Conservation (phyloP, 495 filamentous ascomycete species). For the Penicillium roqueforti region DNA sequence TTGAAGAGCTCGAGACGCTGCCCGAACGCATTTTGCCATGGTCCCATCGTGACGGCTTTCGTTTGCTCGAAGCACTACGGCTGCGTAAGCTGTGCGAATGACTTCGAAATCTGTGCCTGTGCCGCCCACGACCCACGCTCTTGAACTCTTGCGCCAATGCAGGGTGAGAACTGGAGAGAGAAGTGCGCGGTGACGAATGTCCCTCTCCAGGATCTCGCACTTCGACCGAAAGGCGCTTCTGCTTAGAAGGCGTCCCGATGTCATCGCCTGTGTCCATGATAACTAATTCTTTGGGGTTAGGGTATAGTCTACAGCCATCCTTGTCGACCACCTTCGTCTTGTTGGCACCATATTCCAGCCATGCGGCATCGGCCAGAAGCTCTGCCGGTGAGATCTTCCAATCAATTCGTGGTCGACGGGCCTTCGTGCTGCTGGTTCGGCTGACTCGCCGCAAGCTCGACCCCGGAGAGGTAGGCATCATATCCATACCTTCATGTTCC, state of each 20-base stretch:
- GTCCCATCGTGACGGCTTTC: slow-evolving; percentile 20
- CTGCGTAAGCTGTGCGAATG: slow-evolving; percentile 26
- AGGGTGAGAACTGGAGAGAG: slow-evolving; percentile 29
- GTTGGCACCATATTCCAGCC: slow-evolving; percentile 74
- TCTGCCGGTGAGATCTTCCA: slow-evolving; percentile 77
- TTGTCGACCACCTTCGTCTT: slow-evolving; percentile 71
- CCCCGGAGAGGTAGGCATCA: slow-evolving; percentile 30
- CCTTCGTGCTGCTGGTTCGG: slow-evolving; percentile 43
- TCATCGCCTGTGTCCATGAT: slow-evolving; percentile 17
- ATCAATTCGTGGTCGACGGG: slow-evolving; percentile 65
- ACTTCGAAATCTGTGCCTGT: slow-evolving; percentile 25
- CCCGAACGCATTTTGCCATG: slow-evolving; percentile 25
- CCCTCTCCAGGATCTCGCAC: slow-evolving; percentile 14
- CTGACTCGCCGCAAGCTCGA: slow-evolving; percentile 34
- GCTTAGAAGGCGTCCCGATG: slow-evolving; percentile 10
- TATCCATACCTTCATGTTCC: slow-evolving; percentile 21
- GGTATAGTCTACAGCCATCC: slow-evolving; percentile 66
- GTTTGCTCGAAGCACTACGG: slow-evolving; percentile 26
- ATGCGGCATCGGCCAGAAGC: slow-evolving; percentile 77
- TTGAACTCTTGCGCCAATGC: slow-evolving; percentile 30
- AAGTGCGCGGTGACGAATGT: slow-evolving; percentile 26
- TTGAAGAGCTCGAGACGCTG: slow-evolving; percentile 33
- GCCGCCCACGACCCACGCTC: slow-evolving; percentile 33
- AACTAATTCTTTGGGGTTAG: slow-evolving; percentile 32
- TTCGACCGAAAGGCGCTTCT: slow-evolving; percentile 14